A percentile compares a stretch with the other conserved stretches of the same genome.
Conservation (phyloP, 495 filamentous ascomycete species). For the Penicillium diatomitis region DNA sequence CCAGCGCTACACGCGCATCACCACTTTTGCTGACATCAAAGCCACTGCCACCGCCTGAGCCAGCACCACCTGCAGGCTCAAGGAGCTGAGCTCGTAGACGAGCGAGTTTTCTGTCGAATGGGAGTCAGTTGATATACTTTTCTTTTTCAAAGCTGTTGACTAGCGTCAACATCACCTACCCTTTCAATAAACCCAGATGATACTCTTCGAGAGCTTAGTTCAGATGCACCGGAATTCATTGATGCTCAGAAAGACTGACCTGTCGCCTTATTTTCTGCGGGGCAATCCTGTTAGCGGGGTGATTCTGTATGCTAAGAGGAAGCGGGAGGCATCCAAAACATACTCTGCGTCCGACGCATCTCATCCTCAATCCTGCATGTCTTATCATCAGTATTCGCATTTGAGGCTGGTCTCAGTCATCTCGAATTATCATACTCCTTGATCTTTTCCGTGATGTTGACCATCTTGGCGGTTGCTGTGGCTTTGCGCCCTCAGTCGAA, state of each 20-base stretch:
- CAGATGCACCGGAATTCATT: neutral
- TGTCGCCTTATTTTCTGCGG: slow-evolving; percentile 95
- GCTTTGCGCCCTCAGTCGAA: slow-evolving; percentile 14
- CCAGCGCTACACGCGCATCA: slow-evolving; percentile 93
- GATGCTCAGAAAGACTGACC: slow-evolving; percentile 42
- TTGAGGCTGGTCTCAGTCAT: too few relatives aligned
- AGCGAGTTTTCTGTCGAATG: slow-evolving; percentile 70
- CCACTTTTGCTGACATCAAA: slow-evolving; percentile 98
- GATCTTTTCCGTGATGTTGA: slow-evolving; percentile 99
- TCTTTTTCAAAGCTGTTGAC: neutral
- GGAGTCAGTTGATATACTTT: slow-evolving; percentile 1
- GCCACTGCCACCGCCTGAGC: slow-evolving; percentile 60
- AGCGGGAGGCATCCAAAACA: slow-evolving; percentile 11
- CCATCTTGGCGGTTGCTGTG: slow-evolving; percentile 62
- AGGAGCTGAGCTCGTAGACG: slow-evolving; percentile 90
- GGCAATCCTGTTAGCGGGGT: slow-evolving; percentile 27
- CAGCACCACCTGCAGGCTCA: slow-evolving; percentile 76
- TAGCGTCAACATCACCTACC: slow-evolving; percentile 41
- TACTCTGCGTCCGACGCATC: slow-evolving; percentile 98
- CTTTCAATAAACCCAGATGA: slow-evolving; percentile 95
- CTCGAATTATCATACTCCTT: slow-evolving; percentile 63
- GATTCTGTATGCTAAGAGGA: slow-evolving; percentile 1
- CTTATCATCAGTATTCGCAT: slow-evolving; percentile 6
- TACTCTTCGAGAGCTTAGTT: slow-evolving; percentile 59
- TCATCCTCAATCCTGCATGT: slow-evolving; percentile 89